Evolutionary conservation across 768 basidiomycete genomes (phyloP).

Genomic region (Lyophyllum shimeji): DNA sequence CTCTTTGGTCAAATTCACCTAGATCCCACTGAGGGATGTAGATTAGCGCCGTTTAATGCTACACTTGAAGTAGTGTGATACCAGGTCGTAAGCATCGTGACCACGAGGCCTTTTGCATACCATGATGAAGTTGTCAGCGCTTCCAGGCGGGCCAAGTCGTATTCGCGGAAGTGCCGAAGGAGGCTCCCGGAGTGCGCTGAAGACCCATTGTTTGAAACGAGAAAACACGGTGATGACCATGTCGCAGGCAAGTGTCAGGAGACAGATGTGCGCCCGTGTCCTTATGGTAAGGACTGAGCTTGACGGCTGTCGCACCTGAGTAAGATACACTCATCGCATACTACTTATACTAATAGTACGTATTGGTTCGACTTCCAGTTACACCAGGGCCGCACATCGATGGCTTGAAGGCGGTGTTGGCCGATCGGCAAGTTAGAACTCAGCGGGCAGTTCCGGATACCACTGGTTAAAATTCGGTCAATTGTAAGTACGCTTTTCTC

Average conservation of each 20-base stretch:
- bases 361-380: too few species aligned
- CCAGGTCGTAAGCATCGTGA: constrained; percentile 86
- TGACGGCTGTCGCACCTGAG: neutral
- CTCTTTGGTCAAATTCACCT: constrained; percentile 82
- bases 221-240: constrained; percentile 25
- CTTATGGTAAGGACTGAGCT: neutral
- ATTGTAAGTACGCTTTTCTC: constrained; percentile 18
- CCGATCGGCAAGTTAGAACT: constrained; percentile 7
- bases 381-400: too few species aligned
- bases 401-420: too few species aligned
- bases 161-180: constrained; percentile 54
- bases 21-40: constrained; percentile 68
- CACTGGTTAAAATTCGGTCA: neutral
- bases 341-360: neutral
- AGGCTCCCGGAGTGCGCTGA: constrained; percentile 15
- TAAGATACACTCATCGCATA: neutral
- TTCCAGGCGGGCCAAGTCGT: constrained; percentile 59
- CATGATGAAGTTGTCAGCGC: constrained; percentile 63
- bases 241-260: neutral
- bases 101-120: constrained; percentile 52
- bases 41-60: neutral
- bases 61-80: constrained; percentile 29
- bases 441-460: constrained; percentile 19
- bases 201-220: constrained; percentile 29
- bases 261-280: neutral